A percentile compares a stretch with the other conserved stretches of the same genome.
These are phyloP conservation scores for Russula lepida DNA, from an alignment of 768 basidiomycete genomes.

Conservation along the genomic window DNA sequence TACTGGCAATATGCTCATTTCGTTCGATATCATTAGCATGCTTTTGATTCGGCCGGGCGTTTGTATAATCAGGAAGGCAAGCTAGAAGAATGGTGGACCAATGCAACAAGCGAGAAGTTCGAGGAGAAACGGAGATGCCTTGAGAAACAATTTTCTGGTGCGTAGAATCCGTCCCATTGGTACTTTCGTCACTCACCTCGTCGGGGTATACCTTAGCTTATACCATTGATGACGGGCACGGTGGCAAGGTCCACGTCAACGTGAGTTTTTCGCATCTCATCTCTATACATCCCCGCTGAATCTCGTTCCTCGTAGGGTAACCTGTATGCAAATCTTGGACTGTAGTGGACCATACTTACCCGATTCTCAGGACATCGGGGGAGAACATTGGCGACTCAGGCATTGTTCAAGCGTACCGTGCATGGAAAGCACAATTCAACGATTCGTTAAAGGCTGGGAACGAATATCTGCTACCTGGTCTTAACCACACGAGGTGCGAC, in stretches of 20 bases:
- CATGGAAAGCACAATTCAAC: constrained; percentile 77
- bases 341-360: neutral
- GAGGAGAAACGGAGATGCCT: constrained; percentile 79
- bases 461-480: constrained; percentile 75
- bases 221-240: constrained; percentile 77
- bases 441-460: constrained; percentile 47
- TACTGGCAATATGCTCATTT: neutral
- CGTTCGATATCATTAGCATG: constrained; percentile 44
- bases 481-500: constrained; percentile 60
- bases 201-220: constrained; percentile 42
- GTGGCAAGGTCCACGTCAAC: constrained; percentile 77
- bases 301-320: constrained; percentile 46
- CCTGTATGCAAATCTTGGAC: constrained; percentile 39
- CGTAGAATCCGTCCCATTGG: constrained; percentile 14
- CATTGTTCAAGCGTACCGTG: constrained; percentile 78
- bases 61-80: constrained; percentile 88
- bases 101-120: constrained; percentile 77
- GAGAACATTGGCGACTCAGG: constrained; percentile 89
- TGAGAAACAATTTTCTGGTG: constrained; percentile 83
- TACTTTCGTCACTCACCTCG: neutral
- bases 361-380: constrained; percentile 60
- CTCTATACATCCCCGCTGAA: constrained; percentile 6
- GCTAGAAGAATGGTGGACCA: constrained; percentile 90
- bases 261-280: constrained; percentile 36
- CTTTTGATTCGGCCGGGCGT: constrained; percentile 83